phyloP scores from a whole-genome alignment of 129 eudicot genomes.

The Dittrichia graveolens region DNA sequence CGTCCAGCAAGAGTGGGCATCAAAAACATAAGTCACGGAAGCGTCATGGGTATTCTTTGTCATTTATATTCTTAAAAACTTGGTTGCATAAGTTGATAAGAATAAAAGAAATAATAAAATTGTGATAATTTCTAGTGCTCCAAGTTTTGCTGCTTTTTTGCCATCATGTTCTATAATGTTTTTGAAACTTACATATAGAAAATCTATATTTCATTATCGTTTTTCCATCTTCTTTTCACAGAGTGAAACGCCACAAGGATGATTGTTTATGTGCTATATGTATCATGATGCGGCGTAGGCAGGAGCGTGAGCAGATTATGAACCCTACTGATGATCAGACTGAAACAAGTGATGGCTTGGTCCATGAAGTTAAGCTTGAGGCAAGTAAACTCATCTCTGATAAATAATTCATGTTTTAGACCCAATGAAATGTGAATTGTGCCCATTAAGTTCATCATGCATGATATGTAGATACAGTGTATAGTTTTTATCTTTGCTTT shows the following conservation, averaged over 20 bases:
- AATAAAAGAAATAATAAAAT: too few species aligned
- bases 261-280: slow-evolving; percentile 97
- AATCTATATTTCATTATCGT: slow-evolving; percentile 3
- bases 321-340: slow-evolving; percentile 48
- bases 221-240: slow-evolving; percentile 11
- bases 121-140: too few species aligned
- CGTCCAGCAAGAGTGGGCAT: slow-evolving; percentile 54
- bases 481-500: too few species aligned
- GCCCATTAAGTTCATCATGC: too few species aligned
- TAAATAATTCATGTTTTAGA: not conserved
- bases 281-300: slow-evolving; percentile 94
- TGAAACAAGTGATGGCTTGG: slow-evolving; percentile 53
- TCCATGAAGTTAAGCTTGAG: slow-evolving; percentile 58
- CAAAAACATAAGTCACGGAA: slow-evolving; percentile 45
- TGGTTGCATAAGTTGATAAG: not conserved
- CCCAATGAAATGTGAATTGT: not conserved
- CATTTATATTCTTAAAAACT: slow-evolving; percentile 1
- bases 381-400: slow-evolving; percentile 34
- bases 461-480: too few species aligned
- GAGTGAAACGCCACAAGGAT: slow-evolving; percentile 89
- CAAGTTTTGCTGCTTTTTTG: not conserved
- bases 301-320: slow-evolving; percentile 74
- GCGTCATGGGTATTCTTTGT: slow-evolving; percentile 67
- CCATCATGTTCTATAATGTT: not conserved
- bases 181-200: slow-evolving; percentile 5